A percentile compares a stretch with the other conserved stretches of the same genome.
Conservation (phyloP, 345 rosid species). For the Brassica carinata region DNA sequence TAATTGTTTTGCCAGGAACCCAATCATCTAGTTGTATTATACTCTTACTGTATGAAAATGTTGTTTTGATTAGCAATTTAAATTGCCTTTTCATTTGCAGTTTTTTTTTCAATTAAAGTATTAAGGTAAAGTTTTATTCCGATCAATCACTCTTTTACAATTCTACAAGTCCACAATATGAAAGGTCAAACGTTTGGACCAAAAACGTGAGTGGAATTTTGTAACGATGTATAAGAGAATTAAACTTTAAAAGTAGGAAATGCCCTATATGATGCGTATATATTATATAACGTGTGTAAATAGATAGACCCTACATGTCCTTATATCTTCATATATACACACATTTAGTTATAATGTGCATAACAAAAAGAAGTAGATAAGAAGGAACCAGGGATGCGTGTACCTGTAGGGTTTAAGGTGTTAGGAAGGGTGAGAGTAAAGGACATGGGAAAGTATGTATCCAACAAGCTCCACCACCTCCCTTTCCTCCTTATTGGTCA, state of each 20-base stretch:
- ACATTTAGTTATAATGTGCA: neutral
- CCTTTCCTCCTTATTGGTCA: conserved; percentile 59
- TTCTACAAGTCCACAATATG: neutral
- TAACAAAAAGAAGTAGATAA: conserved; percentile 17
- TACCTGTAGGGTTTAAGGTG: conserved; percentile 37
- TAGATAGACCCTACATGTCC: conserved; percentile 32
- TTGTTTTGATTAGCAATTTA: neutral
- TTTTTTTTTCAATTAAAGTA: neutral
- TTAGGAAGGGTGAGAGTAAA: conserved; percentile 41
- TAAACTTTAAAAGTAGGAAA: conserved; percentile 19
- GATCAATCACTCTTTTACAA: neutral
- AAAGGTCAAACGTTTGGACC: neutral
- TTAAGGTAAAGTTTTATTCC: neutral
- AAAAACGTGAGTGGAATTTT: neutral
- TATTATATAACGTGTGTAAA: neutral
- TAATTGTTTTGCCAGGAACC: neutral
- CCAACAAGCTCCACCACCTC: conserved; percentile 52
- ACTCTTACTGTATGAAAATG: neutral
- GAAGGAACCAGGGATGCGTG: conserved; percentile 26
- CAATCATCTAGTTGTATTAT: neutral
- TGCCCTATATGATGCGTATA: conserved; percentile 12
- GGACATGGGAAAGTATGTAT: conserved; percentile 65
- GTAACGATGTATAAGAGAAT: neutral
- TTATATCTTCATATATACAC: neutral
- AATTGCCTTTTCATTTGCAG: neutral